Evolutionary conservation across 2,329 filamentous ascomycete species (phyloP), one percentile per base, ranked within the genome.

Genomic region (Cladophialophora chaetospira): DNA sequence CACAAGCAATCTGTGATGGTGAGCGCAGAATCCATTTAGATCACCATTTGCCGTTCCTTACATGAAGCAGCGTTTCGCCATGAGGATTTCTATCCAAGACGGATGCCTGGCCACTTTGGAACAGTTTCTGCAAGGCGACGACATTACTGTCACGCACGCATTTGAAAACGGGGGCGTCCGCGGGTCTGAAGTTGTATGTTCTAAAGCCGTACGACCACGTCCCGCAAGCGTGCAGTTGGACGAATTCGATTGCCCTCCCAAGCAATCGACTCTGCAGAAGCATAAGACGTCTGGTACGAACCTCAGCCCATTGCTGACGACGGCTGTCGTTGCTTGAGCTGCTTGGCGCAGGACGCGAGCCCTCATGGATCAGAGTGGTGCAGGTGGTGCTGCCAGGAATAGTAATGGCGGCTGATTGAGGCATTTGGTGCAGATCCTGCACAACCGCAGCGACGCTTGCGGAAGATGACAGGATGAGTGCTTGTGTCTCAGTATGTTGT

Each of bases 241-340:
- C 17, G 9, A 55, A 2, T 15, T 55, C 33, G 13, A 55, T 5
- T 15, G 44, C 17, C 29, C 44, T 55, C 5, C 53, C 53, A 6
- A 55, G 45, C 13, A 40, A 45, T n/a, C 15, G 26, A 42, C 44
- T 55, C 15, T 55, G 53, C 13, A 55, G 19, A 44, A 43, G 15
- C 53, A 55, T 11, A 5, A 49, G 19, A 13, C 44, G 46, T n/a
- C 31, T 26, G 17, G 45, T 38, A 8, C 28, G 45, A 15, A 29
- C 17, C 8, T 48, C 19, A 19, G 23, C 36, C 36, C 36, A 40
- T 11, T 9, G 36, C 36, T 8, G 36, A 5, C 13, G 36, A 19
- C 8, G 36, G n/a, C 17, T 40, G 15, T 8, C 15, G 17, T 21
- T 15, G 15, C 36, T 19, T 17, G 8, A 21, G 5, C 13, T 21